Conservation (phyloP, 495 filamentous ascomycete species). For the Aspergillus campestris region DNA sequence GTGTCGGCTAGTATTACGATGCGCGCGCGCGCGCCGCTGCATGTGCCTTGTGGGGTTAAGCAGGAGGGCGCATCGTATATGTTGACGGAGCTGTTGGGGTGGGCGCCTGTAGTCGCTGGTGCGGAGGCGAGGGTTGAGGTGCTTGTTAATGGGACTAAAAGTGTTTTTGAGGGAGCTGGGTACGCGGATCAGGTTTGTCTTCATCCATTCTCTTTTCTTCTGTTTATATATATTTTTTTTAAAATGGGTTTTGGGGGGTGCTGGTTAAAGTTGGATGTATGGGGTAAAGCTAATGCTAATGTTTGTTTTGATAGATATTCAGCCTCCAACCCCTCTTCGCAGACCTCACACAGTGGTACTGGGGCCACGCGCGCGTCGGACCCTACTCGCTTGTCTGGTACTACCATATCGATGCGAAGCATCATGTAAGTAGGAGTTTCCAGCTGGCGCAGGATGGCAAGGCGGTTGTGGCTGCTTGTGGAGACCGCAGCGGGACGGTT, state of each 20-base stretch:
- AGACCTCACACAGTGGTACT: conserved; percentile 22
- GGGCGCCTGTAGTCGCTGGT: conserved; percentile 29
- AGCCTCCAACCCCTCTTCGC: conserved; percentile 10
- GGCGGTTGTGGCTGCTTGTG: conserved; percentile 13
- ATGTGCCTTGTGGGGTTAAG: no score
- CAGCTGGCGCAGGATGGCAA: conserved; percentile 22
- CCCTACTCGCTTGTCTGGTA: conserved; percentile 36
- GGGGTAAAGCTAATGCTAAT: background rate
- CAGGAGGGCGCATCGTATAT: no score
- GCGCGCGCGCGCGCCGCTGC: no score
- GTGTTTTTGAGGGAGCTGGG: conserved; percentile 27
- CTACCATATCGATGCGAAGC: conserved; percentile 14
- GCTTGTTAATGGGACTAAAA: conserved; percentile 12
- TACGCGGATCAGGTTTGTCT: conserved; percentile 34
- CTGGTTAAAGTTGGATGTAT: background rate
- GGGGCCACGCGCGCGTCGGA: conserved; percentile 33
- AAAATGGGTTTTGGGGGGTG: no score
- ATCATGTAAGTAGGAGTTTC: conserved; percentile 14
- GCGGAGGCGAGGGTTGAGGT: conserved; percentile 22
- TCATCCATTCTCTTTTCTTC: background rate
- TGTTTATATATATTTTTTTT: background rate
- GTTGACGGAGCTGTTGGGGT: conserved; percentile 14
- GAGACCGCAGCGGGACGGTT: conserved; percentile 5
- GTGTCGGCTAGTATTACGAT: no score
- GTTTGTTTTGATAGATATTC: background rate